Conservation (phyloP, 140 eudicot genomes). For the Senecio squalidus region DNA sequence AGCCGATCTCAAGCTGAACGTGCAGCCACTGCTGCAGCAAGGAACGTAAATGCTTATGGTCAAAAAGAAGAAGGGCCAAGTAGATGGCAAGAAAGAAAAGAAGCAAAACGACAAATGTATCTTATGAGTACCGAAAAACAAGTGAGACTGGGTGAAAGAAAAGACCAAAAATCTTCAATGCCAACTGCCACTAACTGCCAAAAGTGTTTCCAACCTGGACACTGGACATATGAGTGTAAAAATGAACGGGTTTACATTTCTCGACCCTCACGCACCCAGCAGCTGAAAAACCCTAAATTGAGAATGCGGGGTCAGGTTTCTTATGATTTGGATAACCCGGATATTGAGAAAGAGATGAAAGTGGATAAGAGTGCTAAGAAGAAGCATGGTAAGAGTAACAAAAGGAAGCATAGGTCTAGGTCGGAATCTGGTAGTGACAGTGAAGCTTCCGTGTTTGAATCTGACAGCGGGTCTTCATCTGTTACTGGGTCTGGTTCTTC, state of each 20-base stretch:
- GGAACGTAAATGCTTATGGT: constrained; percentile 92
- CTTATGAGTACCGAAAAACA: constrained; percentile 92
- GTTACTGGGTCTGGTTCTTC: constrained; percentile 58
- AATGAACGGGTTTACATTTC: constrained; percentile 81
- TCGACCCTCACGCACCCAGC: constrained; percentile 77
- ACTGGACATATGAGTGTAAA: constrained; percentile 88
- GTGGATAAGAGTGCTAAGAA: constrained; percentile 38
- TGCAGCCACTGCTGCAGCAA: constrained; percentile 89
- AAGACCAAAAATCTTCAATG: constrained; percentile 44
- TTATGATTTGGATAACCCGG: constrained; percentile 62
- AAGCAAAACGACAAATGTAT: constrained; percentile 95
- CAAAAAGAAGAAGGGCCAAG: constrained; percentile 99
- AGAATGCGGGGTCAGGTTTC: constrained; percentile 49
- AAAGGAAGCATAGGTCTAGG: constrained; percentile 59
- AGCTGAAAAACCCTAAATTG: constrained; percentile 68
- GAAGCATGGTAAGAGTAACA: constrained; percentile 30
- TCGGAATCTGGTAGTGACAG: constrained; percentile 52
- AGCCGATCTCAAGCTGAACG: constrained; percentile 98
- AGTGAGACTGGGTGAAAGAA: constrained; percentile 87
- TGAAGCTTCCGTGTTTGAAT: constrained; percentile 53
- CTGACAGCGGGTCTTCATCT: constrained; percentile 57
- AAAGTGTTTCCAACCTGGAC: constrained; percentile 77
- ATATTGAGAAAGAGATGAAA: constrained; percentile 30
- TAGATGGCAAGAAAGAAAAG: constrained; percentile 99
- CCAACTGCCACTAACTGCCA: constrained; percentile 62